Evolutionary conservation across 345 rosid genomes (phyloP).

Genomic region (Mallotus nudiflorus): DNA sequence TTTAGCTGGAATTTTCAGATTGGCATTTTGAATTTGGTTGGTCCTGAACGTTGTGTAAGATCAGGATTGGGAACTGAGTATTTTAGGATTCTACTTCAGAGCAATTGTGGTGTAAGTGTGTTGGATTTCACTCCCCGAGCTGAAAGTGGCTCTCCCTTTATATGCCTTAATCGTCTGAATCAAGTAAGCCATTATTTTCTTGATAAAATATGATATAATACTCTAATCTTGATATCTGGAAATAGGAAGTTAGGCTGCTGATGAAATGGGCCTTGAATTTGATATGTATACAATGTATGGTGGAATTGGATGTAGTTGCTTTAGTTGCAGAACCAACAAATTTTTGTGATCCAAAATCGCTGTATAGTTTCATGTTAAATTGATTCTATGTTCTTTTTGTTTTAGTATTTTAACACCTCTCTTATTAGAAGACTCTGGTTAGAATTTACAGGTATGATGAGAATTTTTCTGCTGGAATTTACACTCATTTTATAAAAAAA

Average conservation of each 20-base stretch:
- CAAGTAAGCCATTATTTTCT: constrained; percentile 46
- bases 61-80: constrained; percentile 79
- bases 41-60: constrained; percentile 9
- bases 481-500: too few species aligned
- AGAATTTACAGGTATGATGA: too few species aligned
- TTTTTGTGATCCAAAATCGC: too few species aligned
- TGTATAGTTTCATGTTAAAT: too few species aligned
- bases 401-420: too few species aligned
- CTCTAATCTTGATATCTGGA: neutral
- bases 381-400: too few species aligned
- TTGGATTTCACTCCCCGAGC: constrained; percentile 68
- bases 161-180: constrained; percentile 85
- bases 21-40: constrained; percentile 12
- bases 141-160: constrained; percentile 68
- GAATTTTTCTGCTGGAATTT: too few species aligned
- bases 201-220: neutral
- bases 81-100: constrained; percentile 85
- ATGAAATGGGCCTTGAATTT: neutral
- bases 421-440: too few species aligned
- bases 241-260: too few species aligned
- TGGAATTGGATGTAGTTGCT: too few species aligned
- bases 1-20: neutral
- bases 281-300: neutral
- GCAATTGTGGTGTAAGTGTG: constrained; percentile 93
- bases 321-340: too few species aligned